Conservation (phyloP, 495 filamentous ascomycete genomes). For the Xylaria nigripes region DNA sequence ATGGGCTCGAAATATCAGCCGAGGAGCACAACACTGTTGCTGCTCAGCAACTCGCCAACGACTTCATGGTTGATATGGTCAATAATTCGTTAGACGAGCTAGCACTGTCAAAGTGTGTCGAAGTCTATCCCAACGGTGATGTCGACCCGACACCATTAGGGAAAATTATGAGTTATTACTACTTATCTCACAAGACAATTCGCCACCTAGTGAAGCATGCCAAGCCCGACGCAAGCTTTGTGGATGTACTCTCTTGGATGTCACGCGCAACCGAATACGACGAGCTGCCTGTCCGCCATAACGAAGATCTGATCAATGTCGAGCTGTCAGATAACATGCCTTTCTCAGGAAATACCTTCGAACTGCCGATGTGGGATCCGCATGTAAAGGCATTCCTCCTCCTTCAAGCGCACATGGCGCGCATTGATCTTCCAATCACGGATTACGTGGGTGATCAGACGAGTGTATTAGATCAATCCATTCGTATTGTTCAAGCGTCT, state of each 20-base stretch:
- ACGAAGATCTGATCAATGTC: constrained; percentile 95
- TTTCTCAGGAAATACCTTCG: constrained; percentile 48
- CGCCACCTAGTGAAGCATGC: constrained; percentile 69
- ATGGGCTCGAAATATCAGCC: constrained; percentile 86
- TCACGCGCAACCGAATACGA: constrained; percentile 90
- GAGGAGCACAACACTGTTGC: constrained; percentile 88
- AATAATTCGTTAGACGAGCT: constrained; percentile 75
- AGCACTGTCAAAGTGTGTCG: constrained; percentile 71
- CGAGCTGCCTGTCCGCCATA: constrained; percentile 96
- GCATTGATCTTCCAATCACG: constrained; percentile 84
- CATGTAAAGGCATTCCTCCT: constrained; percentile 95
- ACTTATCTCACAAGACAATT: constrained; percentile 93
- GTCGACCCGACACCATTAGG: constrained; percentile 82
- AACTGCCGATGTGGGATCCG: constrained; percentile 91
- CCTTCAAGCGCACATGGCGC: constrained; percentile 88
- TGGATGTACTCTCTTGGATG: constrained; percentile 89
- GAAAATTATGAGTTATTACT: constrained; percentile 99
- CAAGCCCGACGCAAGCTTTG: constrained; percentile 68
- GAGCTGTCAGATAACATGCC: constrained; percentile 74
- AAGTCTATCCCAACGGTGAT: constrained; percentile 75
- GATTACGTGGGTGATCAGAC: constrained; percentile 94
- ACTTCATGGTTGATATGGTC: constrained; percentile 88
- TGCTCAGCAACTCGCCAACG: constrained; percentile 76
- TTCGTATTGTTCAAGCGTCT: constrained; percentile 86
- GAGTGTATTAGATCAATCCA: constrained; percentile 80